A percentile compares a stretch with the other conserved stretches of the same genome.
Evolutionary conservation across 164 flowering plant genomes (phyloP).

Genomic region (Vitis amurensis): DNA sequence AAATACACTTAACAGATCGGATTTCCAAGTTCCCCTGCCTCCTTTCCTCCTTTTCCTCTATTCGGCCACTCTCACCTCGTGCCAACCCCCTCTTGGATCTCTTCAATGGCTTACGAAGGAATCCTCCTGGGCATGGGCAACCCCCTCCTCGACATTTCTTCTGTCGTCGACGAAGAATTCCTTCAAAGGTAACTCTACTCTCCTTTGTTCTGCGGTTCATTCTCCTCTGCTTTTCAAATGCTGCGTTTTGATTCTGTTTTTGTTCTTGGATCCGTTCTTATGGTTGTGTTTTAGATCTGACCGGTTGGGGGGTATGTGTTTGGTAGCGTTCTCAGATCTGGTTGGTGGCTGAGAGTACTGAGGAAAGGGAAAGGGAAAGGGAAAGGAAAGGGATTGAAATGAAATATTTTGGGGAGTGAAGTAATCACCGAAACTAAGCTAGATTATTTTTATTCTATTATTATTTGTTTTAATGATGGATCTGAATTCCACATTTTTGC

Average conservation of each 20-base stretch:
- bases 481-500: background rate
- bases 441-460: no score
- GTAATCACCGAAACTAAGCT: no score
- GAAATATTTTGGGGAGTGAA: no score
- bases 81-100: no score
- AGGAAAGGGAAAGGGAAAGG: no score
- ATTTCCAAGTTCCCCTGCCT: background rate
- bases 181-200: constrained; percentile 37
- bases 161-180: constrained; percentile 61
- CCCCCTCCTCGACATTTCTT: constrained; percentile 71
- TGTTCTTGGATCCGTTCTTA: background rate
- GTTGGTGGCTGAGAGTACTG: no score
- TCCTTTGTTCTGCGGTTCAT: background rate
- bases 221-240: background rate
- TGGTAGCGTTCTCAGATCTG: no score
- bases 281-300: no score
- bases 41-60: background rate
- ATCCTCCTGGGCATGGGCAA: constrained; percentile 73
- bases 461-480: no score
- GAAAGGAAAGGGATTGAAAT: no score
- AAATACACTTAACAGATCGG: background rate
- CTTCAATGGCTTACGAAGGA: constrained; percentile 52
- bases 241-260: background rate
- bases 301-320: no score
- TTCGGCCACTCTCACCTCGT: no score